Percentiles rank a stretch among this genome's conserved stretches.
Conservation (phyloP, 164 flowering plant species). For the Cinnamomum chago region DNA sequence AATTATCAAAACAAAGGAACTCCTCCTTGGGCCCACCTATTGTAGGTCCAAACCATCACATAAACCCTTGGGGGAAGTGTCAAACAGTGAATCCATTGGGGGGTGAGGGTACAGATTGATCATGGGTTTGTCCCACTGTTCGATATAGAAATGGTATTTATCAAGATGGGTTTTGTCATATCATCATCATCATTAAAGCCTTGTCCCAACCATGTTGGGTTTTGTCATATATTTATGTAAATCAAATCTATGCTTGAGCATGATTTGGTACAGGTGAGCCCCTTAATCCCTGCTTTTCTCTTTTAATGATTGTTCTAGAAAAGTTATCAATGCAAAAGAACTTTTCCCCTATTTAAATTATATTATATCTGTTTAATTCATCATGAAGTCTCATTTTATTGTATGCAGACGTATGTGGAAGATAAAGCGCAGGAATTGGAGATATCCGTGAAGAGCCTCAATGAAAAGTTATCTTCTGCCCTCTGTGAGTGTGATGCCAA, state of each 20-base stretch:
- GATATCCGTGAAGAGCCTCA: constrained; percentile 33
- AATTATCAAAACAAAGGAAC: too few relatives aligned
- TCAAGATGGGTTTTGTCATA: too few relatives aligned
- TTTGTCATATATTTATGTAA: too few relatives aligned
- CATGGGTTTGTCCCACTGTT: too few relatives aligned
- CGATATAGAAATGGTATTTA: too few relatives aligned
- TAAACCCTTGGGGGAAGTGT: too few relatives aligned
- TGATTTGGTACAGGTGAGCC: too few relatives aligned
- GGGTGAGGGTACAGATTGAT: too few relatives aligned
- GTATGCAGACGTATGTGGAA: constrained; percentile 13
- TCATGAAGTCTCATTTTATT: neutral
- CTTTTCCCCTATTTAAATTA: neutral
- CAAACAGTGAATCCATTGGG: too few relatives aligned
- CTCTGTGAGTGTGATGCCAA: constrained; percentile 48
- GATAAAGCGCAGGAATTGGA: constrained; percentile 31
- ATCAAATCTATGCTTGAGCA: too few relatives aligned
- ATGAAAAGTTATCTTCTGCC: constrained; percentile 59
- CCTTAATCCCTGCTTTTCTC: neutral
- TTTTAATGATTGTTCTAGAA: neutral
- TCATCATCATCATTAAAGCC: too few relatives aligned
- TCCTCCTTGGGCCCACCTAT: neutral
- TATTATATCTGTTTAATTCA: neutral
- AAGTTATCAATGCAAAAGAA: neutral
- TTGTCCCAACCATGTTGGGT: too few relatives aligned
- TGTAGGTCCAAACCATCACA: neutral